phyloP scores from a whole-genome alignment of 2,329 filamentous ascomycete species.

The Colletotrichum sidae region DNA sequence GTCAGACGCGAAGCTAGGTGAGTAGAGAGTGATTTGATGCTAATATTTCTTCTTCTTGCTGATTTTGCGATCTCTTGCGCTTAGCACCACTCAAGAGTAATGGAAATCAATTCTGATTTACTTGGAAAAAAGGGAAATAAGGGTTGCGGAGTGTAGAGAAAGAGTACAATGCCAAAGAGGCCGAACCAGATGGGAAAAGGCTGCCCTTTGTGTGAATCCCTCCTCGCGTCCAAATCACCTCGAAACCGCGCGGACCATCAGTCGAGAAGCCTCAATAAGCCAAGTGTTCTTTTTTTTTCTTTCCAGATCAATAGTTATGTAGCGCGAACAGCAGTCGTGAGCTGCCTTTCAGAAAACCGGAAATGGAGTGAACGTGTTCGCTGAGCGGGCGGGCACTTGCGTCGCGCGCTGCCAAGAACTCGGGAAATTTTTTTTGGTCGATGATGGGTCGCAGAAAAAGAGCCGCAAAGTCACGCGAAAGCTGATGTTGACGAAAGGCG shows the following conservation, averaged over 20 bases:
- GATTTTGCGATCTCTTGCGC: conserved; percentile 41
- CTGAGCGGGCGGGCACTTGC: conserved; percentile 35
- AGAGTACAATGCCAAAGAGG: conserved; percentile 42
- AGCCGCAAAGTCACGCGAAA: conserved; percentile 11
- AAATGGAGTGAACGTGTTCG: conserved; percentile 11
- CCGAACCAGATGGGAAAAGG: conserved; percentile 38
- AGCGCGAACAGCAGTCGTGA: not conserved
- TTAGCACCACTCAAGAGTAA: conserved; percentile 48
- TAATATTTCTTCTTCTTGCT: conserved; percentile 42
- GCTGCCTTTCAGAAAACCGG: conserved; percentile 1
- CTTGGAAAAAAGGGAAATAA: conserved; percentile 45
- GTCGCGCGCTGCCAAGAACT: conserved; percentile 16
- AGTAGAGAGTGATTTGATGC: conserved; percentile 37
- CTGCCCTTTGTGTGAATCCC: conserved; percentile 39
- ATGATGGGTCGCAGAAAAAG: not conserved
- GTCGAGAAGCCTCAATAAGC: conserved; percentile 35
- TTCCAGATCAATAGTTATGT: conserved; percentile 30
- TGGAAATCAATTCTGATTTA: conserved; percentile 67
- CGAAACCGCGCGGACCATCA: conserved; percentile 38
- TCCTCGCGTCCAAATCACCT: conserved; percentile 39
- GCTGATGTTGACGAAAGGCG: not conserved
- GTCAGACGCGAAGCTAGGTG: conserved; percentile 31
- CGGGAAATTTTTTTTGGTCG: not conserved
- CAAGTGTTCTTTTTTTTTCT: conserved; percentile 18
- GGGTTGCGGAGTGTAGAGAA: conserved; percentile 37